Evolutionary conservation across 768 basidiomycete species (phyloP), one percentile per base, ranked within the genome.

Genomic region (Russula virescens): DNA sequence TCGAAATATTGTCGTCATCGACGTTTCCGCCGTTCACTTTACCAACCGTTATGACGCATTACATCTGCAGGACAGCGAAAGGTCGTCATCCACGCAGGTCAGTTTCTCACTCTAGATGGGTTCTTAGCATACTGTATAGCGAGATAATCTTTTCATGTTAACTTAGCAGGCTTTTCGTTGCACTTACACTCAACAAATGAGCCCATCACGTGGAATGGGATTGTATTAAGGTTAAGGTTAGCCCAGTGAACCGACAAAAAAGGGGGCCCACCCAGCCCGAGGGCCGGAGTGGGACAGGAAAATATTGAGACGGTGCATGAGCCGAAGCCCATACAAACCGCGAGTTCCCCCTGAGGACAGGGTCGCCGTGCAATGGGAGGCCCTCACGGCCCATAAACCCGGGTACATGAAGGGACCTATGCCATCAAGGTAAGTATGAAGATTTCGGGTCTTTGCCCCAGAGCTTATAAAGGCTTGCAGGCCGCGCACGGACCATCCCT

Each of bases 241-340:
- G 50, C 1, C 19, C 23, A 19, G 0, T 2, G 40, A 13, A 40
- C 25, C 13, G 28, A 13, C 61, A 62, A 62, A 62, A 62, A 31
- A 5, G 6, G 10, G 14, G 72, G 72, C 68, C 68, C 66, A 62
- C 68, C 68, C 68, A 69, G 68, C 68, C 68, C 68, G 68, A 66
- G 68, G 83, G 82, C 82, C 79, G 69, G 78, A 80, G 79, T 76
- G 76, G 82, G 81, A 86, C 85, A 75, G 85, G 84, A 80, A 87
- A 87, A 87, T 87, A 87, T 87, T 86, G 70, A 78, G 84, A 86
- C 83, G 80, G 80, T 87, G 84, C 86, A 85, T 85, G 82, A 79
- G 77, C 85, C 83, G 78, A 81, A 82, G 82, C 81, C 73, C 82
- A 85, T 64, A 69, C 68, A 69, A 69, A 66, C 68, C 61, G 42